These are phyloP conservation scores for Paraleonurus japonicus DNA, from an alignment of 257 asterid species.

Conservation along the genomic window DNA sequence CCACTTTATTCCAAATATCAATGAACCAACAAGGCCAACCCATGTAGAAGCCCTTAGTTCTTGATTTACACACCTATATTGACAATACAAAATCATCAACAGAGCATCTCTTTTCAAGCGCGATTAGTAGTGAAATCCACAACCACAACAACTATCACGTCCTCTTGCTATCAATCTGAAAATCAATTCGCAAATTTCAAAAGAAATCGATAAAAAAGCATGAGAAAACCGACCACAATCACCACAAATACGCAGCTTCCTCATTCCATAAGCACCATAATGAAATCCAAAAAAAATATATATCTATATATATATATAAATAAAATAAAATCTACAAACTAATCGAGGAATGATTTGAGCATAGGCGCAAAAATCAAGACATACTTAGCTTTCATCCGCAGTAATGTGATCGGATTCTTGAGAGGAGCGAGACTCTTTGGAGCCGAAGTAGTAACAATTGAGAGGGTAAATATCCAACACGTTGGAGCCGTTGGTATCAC, in stretches of 20 bases:
- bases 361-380: not conserved
- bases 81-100: too few species aligned
- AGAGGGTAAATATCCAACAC: slow-evolving; percentile 75
- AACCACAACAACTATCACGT: too few species aligned
- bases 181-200: too few species aligned
- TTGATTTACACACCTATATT: not conserved
- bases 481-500: not conserved
- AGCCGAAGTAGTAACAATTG: slow-evolving; percentile 77
- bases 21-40: not conserved
- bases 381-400: slow-evolving; percentile 76
- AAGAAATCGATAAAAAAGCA: too few species aligned
- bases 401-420: slow-evolving; percentile 60
- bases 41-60: not conserved
- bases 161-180: too few species aligned
- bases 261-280: slow-evolving; percentile 66
- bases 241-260: slow-evolving; percentile 86
- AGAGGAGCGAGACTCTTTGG: slow-evolving; percentile 43
- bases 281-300: slow-evolving; percentile 35
- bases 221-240: slow-evolving; percentile 56
- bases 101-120: too few species aligned
- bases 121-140: too few species aligned
- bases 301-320: not conserved
- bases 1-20: not conserved
- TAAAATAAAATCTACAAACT: not conserved
- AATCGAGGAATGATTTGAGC: not conserved